Percentiles rank a stretch among this genome's conserved stretches.
These are phyloP conservation scores for Citrus hindsii DNA, from an alignment of 345 rosid species.

Conservation along the genomic window DNA sequence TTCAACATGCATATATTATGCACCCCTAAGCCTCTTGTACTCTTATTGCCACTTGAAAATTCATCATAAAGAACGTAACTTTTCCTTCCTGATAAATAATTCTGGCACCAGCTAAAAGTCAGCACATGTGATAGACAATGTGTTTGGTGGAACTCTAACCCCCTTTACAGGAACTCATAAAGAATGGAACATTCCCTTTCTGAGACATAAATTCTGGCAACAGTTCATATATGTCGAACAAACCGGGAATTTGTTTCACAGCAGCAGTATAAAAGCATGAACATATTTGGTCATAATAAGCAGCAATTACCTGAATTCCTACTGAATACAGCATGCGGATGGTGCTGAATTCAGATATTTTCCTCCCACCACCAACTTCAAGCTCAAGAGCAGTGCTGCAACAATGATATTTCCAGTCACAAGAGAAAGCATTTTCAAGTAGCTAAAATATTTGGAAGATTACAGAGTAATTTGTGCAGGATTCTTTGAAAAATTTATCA, in stretches of 20 bases:
- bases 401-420: constrained; percentile 12
- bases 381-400: constrained; percentile 81
- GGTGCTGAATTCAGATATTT: constrained; percentile 79
- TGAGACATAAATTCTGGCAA: too few species aligned
- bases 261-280: neutral
- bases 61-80: neutral
- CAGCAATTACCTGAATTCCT: constrained; percentile 72
- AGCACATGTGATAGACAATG: neutral
- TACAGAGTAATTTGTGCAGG: neutral
- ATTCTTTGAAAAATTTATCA: neutral
- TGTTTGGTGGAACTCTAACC: neutral
- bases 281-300: constrained; percentile 4
- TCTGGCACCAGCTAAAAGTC: neutral
- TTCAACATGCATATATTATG: neutral
- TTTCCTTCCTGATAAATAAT: neutral
- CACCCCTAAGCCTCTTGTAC: neutral
- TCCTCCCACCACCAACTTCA: constrained; percentile 94
- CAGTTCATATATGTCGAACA: neutral
- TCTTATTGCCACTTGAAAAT: neutral
- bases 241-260: neutral
- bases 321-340: constrained; percentile 72
- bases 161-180: neutral
- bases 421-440: neutral
- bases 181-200: too few species aligned
- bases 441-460: neutral